Percentiles rank a stretch among this genome's conserved stretches.
Evolutionary conservation across 2,329 filamentous ascomycete species (phyloP).

Genomic region (Fusarium sp.): DNA sequence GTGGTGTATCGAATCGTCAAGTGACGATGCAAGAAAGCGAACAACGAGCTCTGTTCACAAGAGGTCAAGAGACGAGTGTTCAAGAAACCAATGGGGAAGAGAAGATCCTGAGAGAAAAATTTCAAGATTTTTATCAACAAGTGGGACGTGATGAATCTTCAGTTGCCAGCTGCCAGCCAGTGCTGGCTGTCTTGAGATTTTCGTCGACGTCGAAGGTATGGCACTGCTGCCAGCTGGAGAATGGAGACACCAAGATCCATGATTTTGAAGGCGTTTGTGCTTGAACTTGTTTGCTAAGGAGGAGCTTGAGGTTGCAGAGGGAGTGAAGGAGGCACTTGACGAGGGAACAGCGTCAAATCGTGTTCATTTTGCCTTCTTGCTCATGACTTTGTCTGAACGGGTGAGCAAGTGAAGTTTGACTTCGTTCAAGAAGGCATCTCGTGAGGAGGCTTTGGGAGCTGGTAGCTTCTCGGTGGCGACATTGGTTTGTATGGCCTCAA

Average conservation of each 20-base stretch:
- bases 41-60: background rate
- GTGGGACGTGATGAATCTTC: background rate
- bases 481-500: background rate
- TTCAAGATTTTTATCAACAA: background rate
- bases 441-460: background rate
- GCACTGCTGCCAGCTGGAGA: background rate
- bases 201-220: background rate
- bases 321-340: background rate
- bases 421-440: background rate
- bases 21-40: background rate
- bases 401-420: background rate
- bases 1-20: background rate
- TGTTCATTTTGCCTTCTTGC: background rate
- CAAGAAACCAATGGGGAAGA: background rate
- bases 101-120: background rate
- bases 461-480: background rate
- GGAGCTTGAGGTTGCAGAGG: background rate
- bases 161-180: conserved; percentile 4
- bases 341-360: background rate
- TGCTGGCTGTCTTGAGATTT: background rate
- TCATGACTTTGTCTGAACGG: background rate
- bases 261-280: background rate
- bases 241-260: background rate
- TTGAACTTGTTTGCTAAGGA: background rate
- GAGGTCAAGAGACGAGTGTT: background rate